phyloP scores from a whole-genome alignment of 2,329 filamentous ascomycete genomes.

The Arachnomyces sp. region DNA sequence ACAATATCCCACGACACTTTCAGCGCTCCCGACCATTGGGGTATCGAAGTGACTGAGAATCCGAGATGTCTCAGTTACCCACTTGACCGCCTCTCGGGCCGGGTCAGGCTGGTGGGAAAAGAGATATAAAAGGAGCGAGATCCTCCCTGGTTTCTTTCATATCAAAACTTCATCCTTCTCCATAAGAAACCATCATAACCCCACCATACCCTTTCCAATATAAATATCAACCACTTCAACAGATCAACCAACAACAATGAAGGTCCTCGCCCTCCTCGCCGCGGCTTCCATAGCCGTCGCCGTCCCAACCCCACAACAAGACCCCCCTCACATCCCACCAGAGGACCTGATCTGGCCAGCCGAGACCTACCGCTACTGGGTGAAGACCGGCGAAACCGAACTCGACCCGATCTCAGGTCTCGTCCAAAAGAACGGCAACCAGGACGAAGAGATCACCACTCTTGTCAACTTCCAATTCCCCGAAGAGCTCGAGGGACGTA shows the following conservation, averaged over 20 bases:
- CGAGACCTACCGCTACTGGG: slow-evolving; percentile 17
- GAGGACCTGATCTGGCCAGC: slow-evolving; percentile 13
- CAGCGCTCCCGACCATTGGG: too few species aligned
- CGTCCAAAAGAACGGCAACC: slow-evolving; percentile 17
- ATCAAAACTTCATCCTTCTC: too few species aligned
- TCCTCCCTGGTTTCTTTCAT: too few species aligned
- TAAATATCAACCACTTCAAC: too few species aligned
- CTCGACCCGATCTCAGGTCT: slow-evolving; percentile 18
- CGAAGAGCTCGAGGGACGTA: slow-evolving; percentile 10
- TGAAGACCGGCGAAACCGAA: slow-evolving; percentile 13
- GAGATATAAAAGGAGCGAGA: too few species aligned
- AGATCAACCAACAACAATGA: slow-evolving; percentile 8
- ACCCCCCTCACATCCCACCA: slow-evolving; percentile 6
- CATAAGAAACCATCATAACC: too few species aligned
- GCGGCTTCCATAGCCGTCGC: slow-evolving; percentile 9
- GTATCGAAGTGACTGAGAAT: too few species aligned
- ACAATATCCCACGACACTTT: too few species aligned
- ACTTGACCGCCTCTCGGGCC: too few species aligned
- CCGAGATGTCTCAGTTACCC: too few species aligned
- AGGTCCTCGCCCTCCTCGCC: slow-evolving; percentile 9
- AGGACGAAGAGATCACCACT: slow-evolving; percentile 14
- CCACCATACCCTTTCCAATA: too few species aligned
- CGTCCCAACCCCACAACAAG: slow-evolving; percentile 5
- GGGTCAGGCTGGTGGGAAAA: too few species aligned
- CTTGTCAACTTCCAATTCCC: slow-evolving; percentile 18